Conservation (phyloP, 1,284 basidiomycete species). For the Ganoderma boninense region DNA sequence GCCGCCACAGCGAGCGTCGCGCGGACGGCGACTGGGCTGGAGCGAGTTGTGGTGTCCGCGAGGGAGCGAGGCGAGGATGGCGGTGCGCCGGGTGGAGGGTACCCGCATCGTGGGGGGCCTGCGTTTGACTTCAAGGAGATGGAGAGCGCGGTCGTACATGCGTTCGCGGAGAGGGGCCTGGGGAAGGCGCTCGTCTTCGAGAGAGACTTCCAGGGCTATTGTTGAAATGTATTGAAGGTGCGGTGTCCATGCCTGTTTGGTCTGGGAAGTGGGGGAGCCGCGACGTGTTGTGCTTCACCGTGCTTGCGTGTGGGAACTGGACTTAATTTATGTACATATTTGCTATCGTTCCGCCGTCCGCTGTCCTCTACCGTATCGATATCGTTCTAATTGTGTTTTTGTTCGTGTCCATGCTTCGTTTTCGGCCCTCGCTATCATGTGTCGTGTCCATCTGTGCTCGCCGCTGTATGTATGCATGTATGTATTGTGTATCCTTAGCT, state of each 20-base stretch:
- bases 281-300: background rate
- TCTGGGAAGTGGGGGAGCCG: background rate
- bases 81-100: background rate
- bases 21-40: conserved; percentile 5
- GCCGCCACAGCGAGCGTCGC: conserved; percentile 23
- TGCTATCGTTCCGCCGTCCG: background rate
- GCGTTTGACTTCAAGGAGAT: conserved; percentile 23
- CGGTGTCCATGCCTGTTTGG: background rate
- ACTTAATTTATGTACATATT: conserved; percentile 8
- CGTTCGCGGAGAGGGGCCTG: conserved; percentile 26
- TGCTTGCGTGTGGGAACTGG: background rate
- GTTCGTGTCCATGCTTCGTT: background rate
- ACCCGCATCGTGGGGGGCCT: conserved; percentile 1
- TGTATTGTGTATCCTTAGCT: conserved; percentile 9
- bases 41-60: conserved; percentile 15
- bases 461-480: background rate
- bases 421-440: conserved; percentile 1
- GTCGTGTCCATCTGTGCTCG: background rate
- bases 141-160: conserved; percentile 20
- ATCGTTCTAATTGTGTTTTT: background rate
- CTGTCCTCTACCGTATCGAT: background rate
- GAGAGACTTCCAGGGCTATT: background rate
- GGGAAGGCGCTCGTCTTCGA: conserved; percentile 17
- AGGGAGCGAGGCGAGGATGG: conserved; percentile 15
- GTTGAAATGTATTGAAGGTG: background rate